Percentiles rank a stretch among this genome's conserved stretches.
These are phyloP conservation scores for Avena insularis DNA, from an alignment of 176 grass and related monocot genomes.

Conservation along the genomic window DNA sequence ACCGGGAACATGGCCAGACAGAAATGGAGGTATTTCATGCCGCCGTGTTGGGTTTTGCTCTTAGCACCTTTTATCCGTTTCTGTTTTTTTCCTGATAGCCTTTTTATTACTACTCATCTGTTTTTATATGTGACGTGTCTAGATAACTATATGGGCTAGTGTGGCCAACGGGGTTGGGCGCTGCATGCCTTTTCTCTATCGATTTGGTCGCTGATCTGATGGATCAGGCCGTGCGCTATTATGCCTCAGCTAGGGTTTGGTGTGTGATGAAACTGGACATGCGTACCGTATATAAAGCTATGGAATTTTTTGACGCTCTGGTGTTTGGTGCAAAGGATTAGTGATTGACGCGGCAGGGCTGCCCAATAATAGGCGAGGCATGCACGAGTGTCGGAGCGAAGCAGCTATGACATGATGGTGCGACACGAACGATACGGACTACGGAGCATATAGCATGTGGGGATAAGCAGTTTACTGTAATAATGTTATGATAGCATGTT, in stretches of 20 bases:
- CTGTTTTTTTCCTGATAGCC: background rate
- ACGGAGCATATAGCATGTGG: too few relatives aligned
- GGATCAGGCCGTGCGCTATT: background rate
- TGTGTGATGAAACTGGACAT: constrained; percentile 30
- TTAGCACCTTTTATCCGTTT: background rate
- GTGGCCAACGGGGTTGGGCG: constrained; percentile 2
- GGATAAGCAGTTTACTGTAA: too few relatives aligned
- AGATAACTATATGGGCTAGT: constrained; percentile 8
- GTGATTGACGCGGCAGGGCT: too few relatives aligned
- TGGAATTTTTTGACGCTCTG: background rate
- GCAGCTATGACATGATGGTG: too few relatives aligned
- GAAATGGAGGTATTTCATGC: too few relatives aligned
- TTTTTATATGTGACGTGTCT: background rate
- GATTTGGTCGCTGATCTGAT: constrained; percentile 5
- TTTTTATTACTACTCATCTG: background rate
- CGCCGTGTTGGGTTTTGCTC: too few relatives aligned
- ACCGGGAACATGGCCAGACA: too few relatives aligned
- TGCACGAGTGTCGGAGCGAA: too few relatives aligned
- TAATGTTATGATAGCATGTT: too few relatives aligned
- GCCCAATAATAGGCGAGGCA: too few relatives aligned
- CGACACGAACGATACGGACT: too few relatives aligned
- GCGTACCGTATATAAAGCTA: background rate
- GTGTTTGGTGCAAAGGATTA: too few relatives aligned
- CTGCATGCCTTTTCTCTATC: background rate
- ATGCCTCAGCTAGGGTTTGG: background rate